Evolutionary conservation across 495 filamentous ascomycete species (phyloP), one percentile per base, ranked within the genome.

Genomic region (Talaromyces proteolyticus): DNA sequence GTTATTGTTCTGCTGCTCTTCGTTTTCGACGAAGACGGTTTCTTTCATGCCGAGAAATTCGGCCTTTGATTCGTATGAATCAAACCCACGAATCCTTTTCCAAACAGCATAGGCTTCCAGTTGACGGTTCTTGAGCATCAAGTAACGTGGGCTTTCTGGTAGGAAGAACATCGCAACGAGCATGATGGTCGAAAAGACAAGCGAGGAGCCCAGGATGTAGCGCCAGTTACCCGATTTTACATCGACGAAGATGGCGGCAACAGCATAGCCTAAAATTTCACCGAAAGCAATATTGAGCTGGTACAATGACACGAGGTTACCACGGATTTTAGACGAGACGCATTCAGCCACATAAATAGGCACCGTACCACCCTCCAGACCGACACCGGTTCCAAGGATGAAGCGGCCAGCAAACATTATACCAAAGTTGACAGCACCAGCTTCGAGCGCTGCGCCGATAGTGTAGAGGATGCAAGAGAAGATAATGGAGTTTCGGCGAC

Each of bases 231-330:
- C 80, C 6, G n/a, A n/a, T n/a, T 55, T 47, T 46, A 85, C 77
- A 36, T 68, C 64, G 51, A 82, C 63, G 56, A 83, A 83, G 24
- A 85, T 82, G 42, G 78, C 81, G 0, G 78, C 79, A 11, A 82
- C 73, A 12, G 75, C 81, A 53, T 82, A 83, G 10, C 81, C 80
- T 16, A 83, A 63, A 21, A 85, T 78, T 58, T 83, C 78, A 41
- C 81, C 81, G 0, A 85, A 59, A 1, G 80, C 80, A 43, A 85
- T 84, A 60, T 80, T 82, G 59, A 82, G 72, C 54, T 85, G 81
- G 52, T 82, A 83, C 0, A 82, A 63, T 0, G 78, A 81, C 19
- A 83, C 80, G 36, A 84, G 63, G 53, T 82, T 82, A 56, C 80
- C 80, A 53, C 81, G 77, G 39, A 80, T 67, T 38, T 67, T 66